These are phyloP conservation scores for Microbotryum scabiosae DNA, from an alignment of 1,284 basidiomycete species.

Conservation along the genomic window DNA sequence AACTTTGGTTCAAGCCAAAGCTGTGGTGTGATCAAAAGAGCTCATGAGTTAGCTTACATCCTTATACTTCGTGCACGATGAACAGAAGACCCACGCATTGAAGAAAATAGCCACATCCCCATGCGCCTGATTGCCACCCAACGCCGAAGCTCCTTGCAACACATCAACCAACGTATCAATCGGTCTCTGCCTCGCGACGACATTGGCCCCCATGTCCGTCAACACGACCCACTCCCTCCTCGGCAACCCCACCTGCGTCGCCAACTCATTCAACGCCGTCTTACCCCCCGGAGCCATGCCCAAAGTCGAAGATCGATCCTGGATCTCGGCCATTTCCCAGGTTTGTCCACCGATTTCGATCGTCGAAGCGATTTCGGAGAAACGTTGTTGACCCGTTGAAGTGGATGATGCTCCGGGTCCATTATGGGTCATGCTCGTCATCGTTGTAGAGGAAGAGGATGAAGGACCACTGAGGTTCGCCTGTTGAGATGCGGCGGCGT, in stretches of 20 bases:
- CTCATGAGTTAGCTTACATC: too few relatives aligned
- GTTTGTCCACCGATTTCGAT: conserved; percentile 69
- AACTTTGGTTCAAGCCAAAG: conserved; percentile 79
- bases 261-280: conserved; percentile 60
- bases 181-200: conserved; percentile 72
- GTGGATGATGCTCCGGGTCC: background rate
- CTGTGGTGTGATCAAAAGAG: conserved; percentile 42
- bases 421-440: background rate
- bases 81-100: conserved; percentile 34
- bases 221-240: conserved; percentile 74
- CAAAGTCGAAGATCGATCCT: conserved; percentile 40
- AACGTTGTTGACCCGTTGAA: conserved; percentile 1
- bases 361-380: conserved; percentile 58
- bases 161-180: conserved; percentile 62
- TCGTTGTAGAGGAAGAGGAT: background rate
- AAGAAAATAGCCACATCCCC: conserved; percentile 34
- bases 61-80: background rate
- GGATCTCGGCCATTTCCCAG: conserved; percentile 59
- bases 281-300: conserved; percentile 45
- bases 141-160: conserved; percentile 36
- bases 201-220: conserved; percentile 73
- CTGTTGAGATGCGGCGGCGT: conserved; percentile 38
- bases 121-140: conserved; percentile 25
- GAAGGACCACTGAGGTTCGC: too few relatives aligned
- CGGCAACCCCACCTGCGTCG: conserved; percentile 63